Conservation (phyloP, 495 filamentous ascomycete species). For the Penicillium coprophilum region DNA sequence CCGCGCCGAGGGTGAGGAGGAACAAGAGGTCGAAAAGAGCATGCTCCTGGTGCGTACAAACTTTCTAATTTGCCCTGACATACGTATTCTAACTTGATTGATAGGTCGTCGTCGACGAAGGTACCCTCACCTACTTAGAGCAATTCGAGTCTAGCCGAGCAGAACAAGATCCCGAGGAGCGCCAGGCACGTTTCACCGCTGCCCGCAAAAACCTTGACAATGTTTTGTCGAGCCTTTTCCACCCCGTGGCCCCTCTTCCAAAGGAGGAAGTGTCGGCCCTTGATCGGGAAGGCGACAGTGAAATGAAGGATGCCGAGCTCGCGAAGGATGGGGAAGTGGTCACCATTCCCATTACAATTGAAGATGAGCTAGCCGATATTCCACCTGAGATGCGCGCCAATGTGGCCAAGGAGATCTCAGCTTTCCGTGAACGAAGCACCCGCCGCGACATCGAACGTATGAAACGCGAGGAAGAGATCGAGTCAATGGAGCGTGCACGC, state of each 20-base stretch:
- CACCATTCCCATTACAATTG: conserved; percentile 82
- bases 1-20: conserved; percentile 49
- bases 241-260: conserved; percentile 57
- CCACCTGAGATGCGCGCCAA: conserved; percentile 96
- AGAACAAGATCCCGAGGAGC: conserved; percentile 64
- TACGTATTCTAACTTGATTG: conserved; percentile 16
- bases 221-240: conserved; percentile 68
- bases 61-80: neutral
- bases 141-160: conserved; percentile 66
- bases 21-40: conserved; percentile 64
- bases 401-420: conserved; percentile 89
- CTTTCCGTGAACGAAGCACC: conserved; percentile 88
- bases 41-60: conserved; percentile 55
- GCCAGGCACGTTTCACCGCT: conserved; percentile 65
- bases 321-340: conserved; percentile 71
- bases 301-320: conserved; percentile 66
- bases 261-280: conserved; percentile 48
- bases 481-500: conserved; percentile 77
- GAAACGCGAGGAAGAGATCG: conserved; percentile 84
- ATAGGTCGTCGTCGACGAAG: conserved; percentile 76
- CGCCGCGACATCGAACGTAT: conserved; percentile 85
- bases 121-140: conserved; percentile 75
- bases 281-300: conserved; percentile 65
- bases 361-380: conserved; percentile 95
- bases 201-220: conserved; percentile 64